Base-by-base conservation (phyloP, 345 rosid genomes). In the Raphanus raphanistrum region DNA sequence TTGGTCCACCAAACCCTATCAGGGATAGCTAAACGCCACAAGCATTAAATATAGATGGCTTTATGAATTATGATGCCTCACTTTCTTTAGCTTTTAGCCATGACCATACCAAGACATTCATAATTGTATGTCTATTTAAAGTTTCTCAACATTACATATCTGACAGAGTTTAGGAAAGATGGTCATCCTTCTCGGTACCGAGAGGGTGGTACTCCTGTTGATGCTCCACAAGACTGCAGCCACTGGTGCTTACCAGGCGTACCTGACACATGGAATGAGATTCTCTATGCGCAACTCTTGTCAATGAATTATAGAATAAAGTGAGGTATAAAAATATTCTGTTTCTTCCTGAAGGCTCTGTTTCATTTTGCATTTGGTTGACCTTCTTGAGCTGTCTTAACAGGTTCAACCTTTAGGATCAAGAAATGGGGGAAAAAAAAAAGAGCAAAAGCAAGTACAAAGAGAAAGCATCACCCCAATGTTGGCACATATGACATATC, bases 191-290 rank as follows among this genome's bases (percentile, higher is more conserved):
- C 98, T 35, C 82, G 71, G 68, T 76, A 90, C 81, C 88, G 94
- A n/a, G 93, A 88, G 82, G 82, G 83, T 1, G 89, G 89, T 4
- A 91, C 88, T 68, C 83, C 84, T 1, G 64, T 68, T 52, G 79
- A 80, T 71, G 93, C 93, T 79, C 90, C 99, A 7, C 93, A 93
- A 78, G 98, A 91, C 75, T 91, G 96, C 84, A 90, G 98, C 85
- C 97, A 91, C 66, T 96, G 99, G 97, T 96, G 97, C 81, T 68
- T 91, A 74, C 97, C 97, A 1, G 98, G 97, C 8, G 82, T 95
- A 52, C 97, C 98, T 8, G 93, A 93, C 70, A 81, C 86, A 15
- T 96, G 98, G 98, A 93, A 96, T 80, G 88, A 91, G 75, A 82
- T 96, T 33, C 85, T 93, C 82, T 92, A 89, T 76, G 91, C 90